Percentiles rank a stretch among this genome's conserved stretches.
phyloP scores from a whole-genome alignment of 805 yeast genomes.

The Candida railenensis region DNA sequence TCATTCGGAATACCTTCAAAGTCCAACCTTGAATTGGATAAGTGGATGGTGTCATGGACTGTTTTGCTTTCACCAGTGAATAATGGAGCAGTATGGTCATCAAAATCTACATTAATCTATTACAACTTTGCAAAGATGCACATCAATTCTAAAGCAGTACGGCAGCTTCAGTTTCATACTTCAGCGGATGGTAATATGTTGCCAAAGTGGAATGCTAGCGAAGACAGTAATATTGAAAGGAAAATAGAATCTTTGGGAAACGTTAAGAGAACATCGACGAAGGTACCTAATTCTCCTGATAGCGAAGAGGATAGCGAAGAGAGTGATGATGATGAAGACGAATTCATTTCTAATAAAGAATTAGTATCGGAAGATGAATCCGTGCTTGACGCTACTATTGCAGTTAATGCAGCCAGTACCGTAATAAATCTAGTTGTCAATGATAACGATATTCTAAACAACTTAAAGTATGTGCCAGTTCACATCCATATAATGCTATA shows the following conservation, averaged over 20 bases:
- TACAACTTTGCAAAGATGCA: slow-evolving; percentile 77
- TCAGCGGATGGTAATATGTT: slow-evolving; percentile 25
- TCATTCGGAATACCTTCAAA: slow-evolving; percentile 68
- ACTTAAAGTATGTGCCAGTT: slow-evolving; percentile 64
- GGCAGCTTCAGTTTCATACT: slow-evolving; percentile 33
- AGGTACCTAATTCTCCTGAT: background rate
- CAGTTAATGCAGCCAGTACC: slow-evolving; percentile 61
- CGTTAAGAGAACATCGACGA: background rate
- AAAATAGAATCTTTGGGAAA: slow-evolving; percentile 4
- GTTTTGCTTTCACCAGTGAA: slow-evolving; percentile 61
- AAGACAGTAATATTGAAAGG: slow-evolving; percentile 10
- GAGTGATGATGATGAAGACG: slow-evolving; percentile 25
- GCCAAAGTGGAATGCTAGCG: slow-evolving; percentile 31
- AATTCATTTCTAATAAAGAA: slow-evolving; percentile 32
- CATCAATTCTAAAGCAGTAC: slow-evolving; percentile 53
- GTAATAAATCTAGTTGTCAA: slow-evolving; percentile 57
- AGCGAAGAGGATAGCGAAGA: slow-evolving; percentile 14
- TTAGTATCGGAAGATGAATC: slow-evolving; percentile 32
- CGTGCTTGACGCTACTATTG: slow-evolving; percentile 45
- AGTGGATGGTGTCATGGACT: slow-evolving; percentile 83
- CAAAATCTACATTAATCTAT: slow-evolving; percentile 66
- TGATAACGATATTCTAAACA: slow-evolving; percentile 56
- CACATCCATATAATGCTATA: slow-evolving; percentile 72
- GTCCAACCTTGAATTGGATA: slow-evolving; percentile 64
- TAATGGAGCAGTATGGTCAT: slow-evolving; percentile 60